Conservation (phyloP, 75 land plant species). For the Cunninghamia lanceolata region DNA sequence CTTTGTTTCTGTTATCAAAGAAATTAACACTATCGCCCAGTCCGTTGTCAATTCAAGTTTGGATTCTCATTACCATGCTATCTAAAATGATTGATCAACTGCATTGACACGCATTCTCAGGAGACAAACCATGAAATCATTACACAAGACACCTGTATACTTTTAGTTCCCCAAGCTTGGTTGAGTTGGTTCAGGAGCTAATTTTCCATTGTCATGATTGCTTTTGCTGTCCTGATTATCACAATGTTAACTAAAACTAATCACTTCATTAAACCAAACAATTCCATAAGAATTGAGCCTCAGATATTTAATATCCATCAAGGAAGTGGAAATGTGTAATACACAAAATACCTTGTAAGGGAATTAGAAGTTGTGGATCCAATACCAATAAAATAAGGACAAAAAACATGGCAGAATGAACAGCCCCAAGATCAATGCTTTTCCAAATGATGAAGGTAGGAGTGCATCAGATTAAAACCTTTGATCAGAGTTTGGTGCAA, state of each 20-base stretch:
- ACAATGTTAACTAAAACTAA: background rate
- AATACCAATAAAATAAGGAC: background rate
- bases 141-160: too few relatives aligned
- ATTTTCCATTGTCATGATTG: background rate
- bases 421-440: background rate
- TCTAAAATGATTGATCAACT: too few relatives aligned
- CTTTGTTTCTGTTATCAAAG: too few relatives aligned
- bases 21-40: too few relatives aligned
- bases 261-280: background rate
- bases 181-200: too few relatives aligned
- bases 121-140: too few relatives aligned
- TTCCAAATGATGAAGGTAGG: background rate
- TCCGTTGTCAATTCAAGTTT: too few relatives aligned
- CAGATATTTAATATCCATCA: background rate
- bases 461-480: background rate
- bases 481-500: background rate
- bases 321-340: background rate
- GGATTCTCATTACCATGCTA: too few relatives aligned
- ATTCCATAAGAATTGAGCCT: background rate
- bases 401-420: background rate
- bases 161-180: too few relatives aligned
- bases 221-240: background rate
- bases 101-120: too few relatives aligned
- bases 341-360: background rate
- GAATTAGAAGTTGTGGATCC: background rate